Conservation (phyloP, 2,329 filamentous ascomycete species). For the Akanthomyces lecanii region DNA sequence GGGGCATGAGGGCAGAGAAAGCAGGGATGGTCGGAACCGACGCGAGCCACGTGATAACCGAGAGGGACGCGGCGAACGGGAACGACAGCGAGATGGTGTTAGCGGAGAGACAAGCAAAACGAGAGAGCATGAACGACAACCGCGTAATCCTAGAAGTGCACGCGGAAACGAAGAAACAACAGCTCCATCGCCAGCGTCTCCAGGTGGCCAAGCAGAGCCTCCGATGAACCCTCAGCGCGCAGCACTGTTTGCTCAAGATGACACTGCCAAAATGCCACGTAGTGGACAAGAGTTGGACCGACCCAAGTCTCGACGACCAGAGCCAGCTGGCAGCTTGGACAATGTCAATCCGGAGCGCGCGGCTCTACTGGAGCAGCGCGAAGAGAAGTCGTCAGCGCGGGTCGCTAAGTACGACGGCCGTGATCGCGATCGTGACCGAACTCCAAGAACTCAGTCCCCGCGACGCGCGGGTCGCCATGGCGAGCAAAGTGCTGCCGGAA, state of each 20-base stretch:
- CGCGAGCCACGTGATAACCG: slow-evolving; percentile 35
- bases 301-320: slow-evolving; percentile 27
- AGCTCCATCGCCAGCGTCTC: slow-evolving; percentile 26
- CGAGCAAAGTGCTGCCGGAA: slow-evolving; percentile 23
- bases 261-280: slow-evolving; percentile 25
- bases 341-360: slow-evolving; percentile 47
- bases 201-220: slow-evolving; percentile 36
- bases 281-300: slow-evolving; percentile 28
- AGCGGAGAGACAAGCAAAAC: slow-evolving; percentile 16
- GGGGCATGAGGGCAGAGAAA: slow-evolving; percentile 27
- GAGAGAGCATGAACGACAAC: slow-evolving; percentile 28
- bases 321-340: slow-evolving; percentile 29
- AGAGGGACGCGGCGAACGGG: slow-evolving; percentile 26
- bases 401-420: slow-evolving; percentile 41
- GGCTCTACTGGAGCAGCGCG: slow-evolving; percentile 39
- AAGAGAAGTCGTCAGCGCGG: slow-evolving; percentile 33
- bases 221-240: slow-evolving; percentile 54
- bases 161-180: slow-evolving; percentile 26
- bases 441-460: slow-evolving; percentile 44
- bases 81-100: slow-evolving; percentile 7
- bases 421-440: slow-evolving; percentile 45
- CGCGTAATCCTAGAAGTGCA: slow-evolving; percentile 28
- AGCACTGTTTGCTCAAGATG: slow-evolving; percentile 41
- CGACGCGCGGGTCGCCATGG: slow-evolving; percentile 35
- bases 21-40: slow-evolving; percentile 28